These are phyloP conservation scores for Larix kaempferi DNA, from an alignment of 75 land plant species.

Conservation along the genomic window DNA sequence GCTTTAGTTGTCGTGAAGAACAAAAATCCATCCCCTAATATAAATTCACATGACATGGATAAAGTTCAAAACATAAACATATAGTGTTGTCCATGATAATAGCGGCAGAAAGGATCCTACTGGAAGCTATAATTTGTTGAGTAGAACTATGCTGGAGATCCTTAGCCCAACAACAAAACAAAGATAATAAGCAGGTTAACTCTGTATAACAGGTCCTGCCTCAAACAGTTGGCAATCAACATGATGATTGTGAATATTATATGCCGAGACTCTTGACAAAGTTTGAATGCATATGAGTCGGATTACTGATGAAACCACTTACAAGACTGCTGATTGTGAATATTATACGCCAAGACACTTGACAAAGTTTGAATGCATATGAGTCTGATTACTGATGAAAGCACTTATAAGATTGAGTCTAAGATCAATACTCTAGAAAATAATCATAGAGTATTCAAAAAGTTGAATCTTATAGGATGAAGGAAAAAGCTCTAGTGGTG, in stretches of 20 bases:
- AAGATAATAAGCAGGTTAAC: neutral
- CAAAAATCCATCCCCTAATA: no score
- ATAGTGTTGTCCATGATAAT: neutral
- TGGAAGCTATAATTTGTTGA: neutral
- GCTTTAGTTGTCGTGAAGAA: no score
- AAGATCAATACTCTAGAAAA: neutral
- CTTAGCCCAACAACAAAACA: neutral
- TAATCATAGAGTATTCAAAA: neutral
- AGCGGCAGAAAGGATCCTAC: neutral
- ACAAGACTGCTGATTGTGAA: neutral
- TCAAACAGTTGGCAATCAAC: neutral
- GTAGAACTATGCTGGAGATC: neutral
- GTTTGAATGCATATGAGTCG: neutral
- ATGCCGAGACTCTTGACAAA: neutral
- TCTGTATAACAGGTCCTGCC: neutral
- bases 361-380: neutral
- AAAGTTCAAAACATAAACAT: no score
- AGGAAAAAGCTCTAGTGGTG: neutral
- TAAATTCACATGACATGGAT: no score
- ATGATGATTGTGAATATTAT: neutral
- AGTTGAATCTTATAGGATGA: neutral
- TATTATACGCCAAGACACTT: neutral
- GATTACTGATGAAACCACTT: neutral
- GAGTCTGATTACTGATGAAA: neutral
- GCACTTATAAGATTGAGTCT: no score